Evolutionary conservation across 805 yeast genomes (phyloP).

Genomic region (Metschnikowia baotianmanensis): DNA sequence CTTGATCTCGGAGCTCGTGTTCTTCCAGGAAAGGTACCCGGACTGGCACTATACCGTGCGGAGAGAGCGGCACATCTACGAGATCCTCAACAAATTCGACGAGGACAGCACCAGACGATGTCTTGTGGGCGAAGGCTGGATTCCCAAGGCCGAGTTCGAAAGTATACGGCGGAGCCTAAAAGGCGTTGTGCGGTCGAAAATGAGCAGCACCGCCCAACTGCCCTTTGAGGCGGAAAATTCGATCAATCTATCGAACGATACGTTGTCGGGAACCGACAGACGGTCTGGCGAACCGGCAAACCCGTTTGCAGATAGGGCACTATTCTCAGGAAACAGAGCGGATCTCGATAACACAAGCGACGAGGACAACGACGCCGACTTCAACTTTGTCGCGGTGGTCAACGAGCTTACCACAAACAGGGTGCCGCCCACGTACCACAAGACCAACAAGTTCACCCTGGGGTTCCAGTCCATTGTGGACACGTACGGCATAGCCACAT

Average conservation of each 20-base stretch:
- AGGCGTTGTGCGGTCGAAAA: constrained; percentile 39
- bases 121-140: constrained; percentile 74
- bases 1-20: constrained; percentile 35
- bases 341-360: constrained; percentile 26
- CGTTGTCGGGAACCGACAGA: constrained; percentile 16
- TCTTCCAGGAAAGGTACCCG: constrained; percentile 35
- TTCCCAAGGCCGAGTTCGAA: constrained; percentile 52
- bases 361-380: constrained; percentile 19
- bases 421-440: constrained; percentile 71
- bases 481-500: constrained; percentile 76
- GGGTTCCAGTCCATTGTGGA: constrained; percentile 72
- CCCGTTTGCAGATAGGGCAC: constrained; percentile 9
- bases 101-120: constrained; percentile 66
- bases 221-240: constrained; percentile 8
- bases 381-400: constrained; percentile 36
- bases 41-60: constrained; percentile 37
- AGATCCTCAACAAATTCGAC: constrained; percentile 61
- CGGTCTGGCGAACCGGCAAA: constrained; percentile 5
- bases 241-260: constrained; percentile 18
- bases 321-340: constrained; percentile 9
- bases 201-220: constrained; percentile 6
- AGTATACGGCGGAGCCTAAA: constrained; percentile 39
- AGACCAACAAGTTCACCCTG: constrained; percentile 63
- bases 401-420: constrained; percentile 63
- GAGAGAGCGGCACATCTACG: constrained; percentile 57